Percentiles rank a stretch among this genome's conserved stretches.
These are phyloP conservation scores for Colletotrichum cereale DNA, from an alignment of 2,329 filamentous ascomycete species.

Conservation along the genomic window DNA sequence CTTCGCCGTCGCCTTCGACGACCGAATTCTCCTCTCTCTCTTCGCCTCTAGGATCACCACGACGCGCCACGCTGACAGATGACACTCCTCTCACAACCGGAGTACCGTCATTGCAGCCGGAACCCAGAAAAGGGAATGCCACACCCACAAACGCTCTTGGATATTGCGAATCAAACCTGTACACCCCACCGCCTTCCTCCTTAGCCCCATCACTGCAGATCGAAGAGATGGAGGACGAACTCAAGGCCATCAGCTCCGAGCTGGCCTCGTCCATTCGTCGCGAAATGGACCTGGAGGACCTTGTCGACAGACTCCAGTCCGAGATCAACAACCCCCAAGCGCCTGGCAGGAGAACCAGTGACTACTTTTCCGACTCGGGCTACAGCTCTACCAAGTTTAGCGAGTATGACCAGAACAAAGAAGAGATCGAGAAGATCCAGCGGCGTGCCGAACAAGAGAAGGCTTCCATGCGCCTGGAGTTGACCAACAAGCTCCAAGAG, in stretches of 20 bases:
- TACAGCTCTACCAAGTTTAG: conserved; percentile 85
- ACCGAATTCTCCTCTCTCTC: conserved; percentile 67
- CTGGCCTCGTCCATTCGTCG: conserved; percentile 91
- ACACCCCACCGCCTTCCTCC: conserved; percentile 58
- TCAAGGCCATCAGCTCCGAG: conserved; percentile 93
- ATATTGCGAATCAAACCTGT: conserved; percentile 65
- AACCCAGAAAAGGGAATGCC: conserved; percentile 56
- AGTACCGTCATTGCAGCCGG: conserved; percentile 36
- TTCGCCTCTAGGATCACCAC: conserved; percentile 62
- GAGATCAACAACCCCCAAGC: conserved; percentile 73
- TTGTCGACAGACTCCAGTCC: conserved; percentile 88
- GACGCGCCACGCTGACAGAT: conserved; percentile 54
- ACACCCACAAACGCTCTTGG: conserved; percentile 58
- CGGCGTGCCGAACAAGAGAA: conserved; percentile 91
- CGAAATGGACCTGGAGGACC: conserved; percentile 96
- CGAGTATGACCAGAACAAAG: conserved; percentile 71
- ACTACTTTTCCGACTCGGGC: conserved; percentile 98
- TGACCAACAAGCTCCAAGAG: conserved; percentile 85
- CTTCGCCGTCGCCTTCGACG: conserved; percentile 58
- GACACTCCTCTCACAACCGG: conserved; percentile 48
- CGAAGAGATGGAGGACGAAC: conserved; percentile 92
- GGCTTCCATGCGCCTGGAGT: conserved; percentile 85
- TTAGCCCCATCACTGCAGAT: conserved; percentile 67
- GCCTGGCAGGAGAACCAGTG: conserved; percentile 83
- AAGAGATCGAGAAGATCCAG: conserved; percentile 86